phyloP scores from a whole-genome alignment of 202 grass and related monocot genomes.

The Zoysia matrella region DNA sequence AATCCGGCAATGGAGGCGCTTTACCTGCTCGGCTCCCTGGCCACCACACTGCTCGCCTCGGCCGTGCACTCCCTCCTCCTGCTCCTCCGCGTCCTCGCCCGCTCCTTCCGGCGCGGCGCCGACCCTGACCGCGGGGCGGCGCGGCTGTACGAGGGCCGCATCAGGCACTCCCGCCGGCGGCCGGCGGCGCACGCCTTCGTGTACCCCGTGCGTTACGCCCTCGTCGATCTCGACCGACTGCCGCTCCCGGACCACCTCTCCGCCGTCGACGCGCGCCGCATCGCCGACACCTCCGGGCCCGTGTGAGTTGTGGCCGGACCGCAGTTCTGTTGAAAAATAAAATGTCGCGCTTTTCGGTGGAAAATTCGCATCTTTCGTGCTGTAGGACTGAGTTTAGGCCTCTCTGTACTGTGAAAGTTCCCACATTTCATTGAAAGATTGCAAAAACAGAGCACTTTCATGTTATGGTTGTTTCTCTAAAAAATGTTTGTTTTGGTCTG shows the following conservation, averaged over 20 bases:
- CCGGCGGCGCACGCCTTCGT: slow-evolving; percentile 75
- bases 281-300: slow-evolving; percentile 67
- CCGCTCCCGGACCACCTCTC: slow-evolving; percentile 55
- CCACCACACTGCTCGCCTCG: slow-evolving; percentile 48
- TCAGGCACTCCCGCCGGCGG: slow-evolving; percentile 64
- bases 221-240: slow-evolving; percentile 69
- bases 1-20: slow-evolving; percentile 64
- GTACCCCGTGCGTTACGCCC: slow-evolving; percentile 76
- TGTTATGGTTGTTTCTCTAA: neutral
- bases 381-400: neutral
- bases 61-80: slow-evolving; percentile 51
- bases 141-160: slow-evolving; percentile 74
- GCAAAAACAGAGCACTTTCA: neutral
- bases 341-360: neutral
- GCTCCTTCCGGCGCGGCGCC: slow-evolving; percentile 13
- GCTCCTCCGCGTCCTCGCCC: slow-evolving; percentile 39
- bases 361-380: slow-evolving; percentile 13
- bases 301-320: slow-evolving; percentile 51
- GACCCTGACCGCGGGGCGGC: neutral
- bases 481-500: neutral
- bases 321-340: neutral
- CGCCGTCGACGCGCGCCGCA: slow-evolving; percentile 58
- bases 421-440: neutral
- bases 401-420: neutral
- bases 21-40: slow-evolving; percentile 58